Base-by-base conservation (phyloP, 305 asterid species). In the Fraxinus sp. region DNA sequence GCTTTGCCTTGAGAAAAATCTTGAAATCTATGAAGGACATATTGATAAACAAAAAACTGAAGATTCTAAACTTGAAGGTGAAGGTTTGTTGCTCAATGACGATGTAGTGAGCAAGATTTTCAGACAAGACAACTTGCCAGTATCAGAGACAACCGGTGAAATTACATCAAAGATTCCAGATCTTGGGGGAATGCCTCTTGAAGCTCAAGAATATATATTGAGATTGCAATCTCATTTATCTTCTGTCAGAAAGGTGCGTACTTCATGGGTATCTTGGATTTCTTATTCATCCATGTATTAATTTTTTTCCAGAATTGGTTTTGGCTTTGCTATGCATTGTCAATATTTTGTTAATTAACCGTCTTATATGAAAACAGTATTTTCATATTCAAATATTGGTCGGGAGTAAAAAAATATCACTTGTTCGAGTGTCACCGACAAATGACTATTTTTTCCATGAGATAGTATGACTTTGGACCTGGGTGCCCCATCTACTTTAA, bases 1-100 rank as follows among this genome's bases (percentile, higher is more conserved):
- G 86, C 97, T 95, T 75, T 90, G 94, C 82, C 94, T 93, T 75
- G 98, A 95, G 90, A 93, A 88, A 88, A 95, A 93, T 88, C 94
- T 93, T 87, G 97, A 90, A 71, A 91, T 92, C 35, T 81, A 85
- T 84, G 93, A 86, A 52, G 91, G 87, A 70, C 85, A 89, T 80
- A 66, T 32, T 68, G 90, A 87, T 86, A 87, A 81, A 76, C 90
- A 86, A 83, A 85, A 83, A 68, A 62, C 55, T 73, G 91, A 83
- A 82, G 89, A 89, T 81, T 87, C 88, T 43, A 86, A 81, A 66
- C 77, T 52, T 9, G 90, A 85, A 84, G 79, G 83, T 39, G 90
- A 87, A 28, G 91, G 77, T 75, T 68, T 79, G 28, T 82, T 81
- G 88, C 82, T 84, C 82, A 83, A 80, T n/a, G 87, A 87, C 43